phyloP scores from a whole-genome alignment of 257 asterid species.

The Cordia subcordata region DNA sequence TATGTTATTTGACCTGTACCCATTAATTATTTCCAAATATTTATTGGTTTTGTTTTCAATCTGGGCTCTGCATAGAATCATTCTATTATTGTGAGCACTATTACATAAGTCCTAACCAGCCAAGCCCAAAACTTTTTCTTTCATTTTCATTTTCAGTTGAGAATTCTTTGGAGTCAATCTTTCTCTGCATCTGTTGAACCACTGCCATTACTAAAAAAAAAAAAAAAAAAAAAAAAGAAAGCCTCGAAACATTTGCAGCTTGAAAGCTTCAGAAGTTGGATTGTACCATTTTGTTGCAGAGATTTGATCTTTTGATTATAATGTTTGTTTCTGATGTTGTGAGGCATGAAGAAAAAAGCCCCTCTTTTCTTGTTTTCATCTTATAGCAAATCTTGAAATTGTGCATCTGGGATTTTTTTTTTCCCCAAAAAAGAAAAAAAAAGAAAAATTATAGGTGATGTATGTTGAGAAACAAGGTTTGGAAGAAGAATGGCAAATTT shows the following conservation, averaged over 20 bases:
- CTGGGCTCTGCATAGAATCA: background rate
- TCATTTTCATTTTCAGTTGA: slow-evolving; percentile 18
- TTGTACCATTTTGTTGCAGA: slow-evolving; percentile 4
- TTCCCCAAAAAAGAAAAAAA: too few species aligned
- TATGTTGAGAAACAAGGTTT: too few species aligned
- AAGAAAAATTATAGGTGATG: slow-evolving; percentile 34
- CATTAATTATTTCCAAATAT: slow-evolving; percentile 15
- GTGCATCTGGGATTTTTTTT: slow-evolving; percentile 23
- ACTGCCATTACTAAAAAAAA: slow-evolving; percentile 9
- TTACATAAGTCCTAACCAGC: slow-evolving; percentile 7
- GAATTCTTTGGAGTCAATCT: slow-evolving; percentile 11
- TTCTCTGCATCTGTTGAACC: slow-evolving; percentile 11
- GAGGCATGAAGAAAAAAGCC: background rate
- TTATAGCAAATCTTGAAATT: slow-evolving; percentile 16
- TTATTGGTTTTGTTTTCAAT: background rate
- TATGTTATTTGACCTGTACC: slow-evolving; percentile 32
- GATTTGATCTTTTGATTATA: slow-evolving; percentile 18
- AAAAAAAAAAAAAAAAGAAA: too few species aligned
- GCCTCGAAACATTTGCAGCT: too few species aligned
- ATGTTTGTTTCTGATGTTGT: slow-evolving; percentile 10
- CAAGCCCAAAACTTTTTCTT: slow-evolving; percentile 6
- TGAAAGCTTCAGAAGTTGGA: slow-evolving; percentile 14
- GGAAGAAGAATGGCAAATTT: slow-evolving; percentile 65
- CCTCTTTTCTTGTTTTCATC: slow-evolving; percentile 2
- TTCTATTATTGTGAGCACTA: slow-evolving; percentile 13